These are phyloP conservation scores for Cenchrus purpureus DNA, from an alignment of 176 grass and related monocot genomes.

Conservation along the genomic window DNA sequence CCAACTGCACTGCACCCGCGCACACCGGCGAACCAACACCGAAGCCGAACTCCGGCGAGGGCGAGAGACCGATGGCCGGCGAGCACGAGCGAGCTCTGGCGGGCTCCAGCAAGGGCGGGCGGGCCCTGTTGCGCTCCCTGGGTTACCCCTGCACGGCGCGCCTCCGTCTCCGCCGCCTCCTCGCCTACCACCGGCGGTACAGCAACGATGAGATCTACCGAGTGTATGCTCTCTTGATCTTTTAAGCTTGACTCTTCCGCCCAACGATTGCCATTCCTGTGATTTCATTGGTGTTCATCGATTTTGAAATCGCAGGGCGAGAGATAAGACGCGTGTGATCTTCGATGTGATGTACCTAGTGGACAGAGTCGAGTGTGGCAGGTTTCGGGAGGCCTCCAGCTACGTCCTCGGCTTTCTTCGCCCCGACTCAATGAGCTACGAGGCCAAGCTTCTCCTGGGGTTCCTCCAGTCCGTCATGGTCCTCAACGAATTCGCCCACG, in stretches of 20 bases:
- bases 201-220: neutral
- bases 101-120: neutral
- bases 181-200: neutral
- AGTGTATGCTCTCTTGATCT: slow-evolving; percentile 4
- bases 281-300: neutral
- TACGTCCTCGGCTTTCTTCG: neutral
- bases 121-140: neutral
- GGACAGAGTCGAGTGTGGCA: neutral
- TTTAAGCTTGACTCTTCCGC: neutral
- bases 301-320: neutral
- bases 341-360: neutral
- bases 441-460: neutral
- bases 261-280: neutral
- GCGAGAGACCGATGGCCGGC: neutral
- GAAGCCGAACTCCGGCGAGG: neutral
- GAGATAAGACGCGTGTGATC: neutral
- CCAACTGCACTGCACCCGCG: no score
- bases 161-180: neutral
- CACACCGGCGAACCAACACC: neutral
- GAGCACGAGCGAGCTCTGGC: neutral
- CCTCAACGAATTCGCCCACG: neutral
- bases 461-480: neutral
- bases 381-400: neutral
- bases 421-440: neutral
- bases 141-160: slow-evolving; percentile 19